phyloP scores from a whole-genome alignment of 768 basidiomycete genomes.

The Boletus fagicola region DNA sequence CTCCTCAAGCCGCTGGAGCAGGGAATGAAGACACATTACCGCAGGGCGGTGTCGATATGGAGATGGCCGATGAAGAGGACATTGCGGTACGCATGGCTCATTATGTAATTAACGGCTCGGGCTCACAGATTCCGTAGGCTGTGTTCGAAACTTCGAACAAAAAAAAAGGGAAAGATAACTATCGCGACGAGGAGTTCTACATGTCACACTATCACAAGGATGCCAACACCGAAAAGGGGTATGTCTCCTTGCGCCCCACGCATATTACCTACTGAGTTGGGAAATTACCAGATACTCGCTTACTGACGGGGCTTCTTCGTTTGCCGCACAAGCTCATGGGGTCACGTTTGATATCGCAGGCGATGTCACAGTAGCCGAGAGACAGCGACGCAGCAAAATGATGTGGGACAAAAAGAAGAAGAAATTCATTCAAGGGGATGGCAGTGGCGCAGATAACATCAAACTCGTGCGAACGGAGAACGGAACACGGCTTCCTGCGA shows the following conservation, averaged over 20 bases:
- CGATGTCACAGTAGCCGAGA: constrained; percentile 60
- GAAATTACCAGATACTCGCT: constrained; percentile 71
- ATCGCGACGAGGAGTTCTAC: constrained; percentile 83
- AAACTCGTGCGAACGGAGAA: constrained; percentile 93
- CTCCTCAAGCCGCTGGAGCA: constrained; percentile 34
- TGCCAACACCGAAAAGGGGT: constrained; percentile 89
- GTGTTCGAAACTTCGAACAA: constrained; percentile 60
- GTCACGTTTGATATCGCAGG: constrained; percentile 81
- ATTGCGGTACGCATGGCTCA: constrained; percentile 52
- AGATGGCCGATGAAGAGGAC: constrained; percentile 79
- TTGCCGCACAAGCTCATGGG: constrained; percentile 77
- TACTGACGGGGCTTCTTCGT: constrained; percentile 80
- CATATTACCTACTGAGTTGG: not conserved
- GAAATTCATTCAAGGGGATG: constrained; percentile 84
- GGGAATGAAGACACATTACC: constrained; percentile 33
- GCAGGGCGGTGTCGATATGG: constrained; percentile 37
- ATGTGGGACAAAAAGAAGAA: constrained; percentile 98
- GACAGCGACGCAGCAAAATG: constrained; percentile 56
- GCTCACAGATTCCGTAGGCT: constrained; percentile 41
- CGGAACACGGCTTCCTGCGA: constrained; percentile 85
- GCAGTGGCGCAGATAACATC: constrained; percentile 85
- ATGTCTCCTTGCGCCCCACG: constrained; percentile 22
- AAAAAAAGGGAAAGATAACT: constrained; percentile 46
- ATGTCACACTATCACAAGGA: constrained; percentile 91
- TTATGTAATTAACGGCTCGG: not conserved